Evolutionary conservation across 1,284 basidiomycete species (phyloP).

Genomic region (Malassezia nana): DNA sequence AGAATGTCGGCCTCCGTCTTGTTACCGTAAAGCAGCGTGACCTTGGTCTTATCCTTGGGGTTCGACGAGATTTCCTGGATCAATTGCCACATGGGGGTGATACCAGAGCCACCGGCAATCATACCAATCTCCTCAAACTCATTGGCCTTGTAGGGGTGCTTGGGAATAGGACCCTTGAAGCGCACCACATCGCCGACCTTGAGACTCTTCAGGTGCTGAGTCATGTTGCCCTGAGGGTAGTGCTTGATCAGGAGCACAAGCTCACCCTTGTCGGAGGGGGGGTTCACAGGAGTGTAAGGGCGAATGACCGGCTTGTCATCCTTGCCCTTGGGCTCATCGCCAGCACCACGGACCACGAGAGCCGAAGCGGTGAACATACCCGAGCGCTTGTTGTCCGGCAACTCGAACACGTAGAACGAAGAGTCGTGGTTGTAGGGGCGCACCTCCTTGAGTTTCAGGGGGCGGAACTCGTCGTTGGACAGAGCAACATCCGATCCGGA

Average conservation of each 20-base stretch:
- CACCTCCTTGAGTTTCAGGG: slow-evolving; percentile 73
- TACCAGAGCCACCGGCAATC: slow-evolving; percentile 80
- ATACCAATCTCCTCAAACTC: slow-evolving; percentile 63
- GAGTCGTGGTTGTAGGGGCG: slow-evolving; percentile 88
- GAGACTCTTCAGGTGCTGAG: slow-evolving; percentile 50
- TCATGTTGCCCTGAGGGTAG: slow-evolving; percentile 48
- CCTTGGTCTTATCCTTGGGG: slow-evolving; percentile 83
- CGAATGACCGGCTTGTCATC: slow-evolving; percentile 83
- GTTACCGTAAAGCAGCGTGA: slow-evolving; percentile 83
- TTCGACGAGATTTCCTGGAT: slow-evolving; percentile 48
- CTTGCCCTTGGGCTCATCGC: slow-evolving; percentile 54
- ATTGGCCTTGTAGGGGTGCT: slow-evolving; percentile 46
- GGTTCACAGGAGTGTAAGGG: slow-evolving; percentile 49
- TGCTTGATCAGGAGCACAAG: slow-evolving; percentile 67
- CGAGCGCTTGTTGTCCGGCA: slow-evolving; percentile 70
- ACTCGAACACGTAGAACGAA: slow-evolving; percentile 71
- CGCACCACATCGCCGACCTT: slow-evolving; percentile 71
- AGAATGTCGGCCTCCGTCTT: slow-evolving; percentile 83
- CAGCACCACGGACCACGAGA: slow-evolving; percentile 52
- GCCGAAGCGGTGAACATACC: slow-evolving; percentile 62
- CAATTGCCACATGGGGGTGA: slow-evolving; percentile 50
- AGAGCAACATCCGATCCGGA: slow-evolving; percentile 23
- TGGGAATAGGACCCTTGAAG: slow-evolving; percentile 61
- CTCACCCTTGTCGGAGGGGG: slow-evolving; percentile 35
- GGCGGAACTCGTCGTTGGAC: slow-evolving; percentile 58